phyloP scores from a whole-genome alignment of 108 stramenopile genomes.

The Aurantiochytrium sp. region DNA sequence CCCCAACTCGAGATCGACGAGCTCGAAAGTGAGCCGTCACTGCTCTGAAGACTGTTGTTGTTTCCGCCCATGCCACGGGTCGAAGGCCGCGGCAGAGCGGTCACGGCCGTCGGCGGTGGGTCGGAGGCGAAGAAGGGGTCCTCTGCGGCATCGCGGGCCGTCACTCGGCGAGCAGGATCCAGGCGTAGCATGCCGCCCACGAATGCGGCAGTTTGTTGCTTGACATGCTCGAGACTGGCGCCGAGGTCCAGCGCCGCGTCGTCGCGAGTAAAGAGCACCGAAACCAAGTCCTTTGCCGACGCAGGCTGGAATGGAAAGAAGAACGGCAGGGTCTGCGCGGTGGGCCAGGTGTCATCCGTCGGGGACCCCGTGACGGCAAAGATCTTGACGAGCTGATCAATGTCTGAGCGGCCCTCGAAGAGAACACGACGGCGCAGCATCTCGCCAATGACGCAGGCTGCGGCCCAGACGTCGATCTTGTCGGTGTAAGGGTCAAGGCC shows the following conservation, averaged over 20 bases:
- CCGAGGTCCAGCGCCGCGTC: too few relatives aligned
- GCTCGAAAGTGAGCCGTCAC: not conserved
- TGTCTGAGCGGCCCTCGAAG: not conserved
- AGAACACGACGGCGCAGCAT: not conserved
- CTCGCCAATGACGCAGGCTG: constrained; percentile 11
- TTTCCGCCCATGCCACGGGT: too few relatives aligned
- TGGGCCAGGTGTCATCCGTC: not conserved
- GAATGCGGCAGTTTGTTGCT: not conserved
- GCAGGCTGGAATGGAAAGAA: not conserved
- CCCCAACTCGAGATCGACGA: not conserved
- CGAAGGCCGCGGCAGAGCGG: not conserved
- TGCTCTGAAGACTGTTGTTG: too few relatives aligned
- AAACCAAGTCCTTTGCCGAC: not conserved
- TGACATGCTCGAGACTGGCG: too few relatives aligned
- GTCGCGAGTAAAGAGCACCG: not conserved
- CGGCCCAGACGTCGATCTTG: not conserved
- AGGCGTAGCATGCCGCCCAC: not conserved
- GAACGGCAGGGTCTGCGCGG: not conserved
- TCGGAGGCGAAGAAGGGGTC: not conserved
- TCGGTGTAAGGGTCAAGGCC: not conserved
- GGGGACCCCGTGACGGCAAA: not conserved
- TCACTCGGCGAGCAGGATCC: not conserved
- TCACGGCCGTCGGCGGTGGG: not conserved
- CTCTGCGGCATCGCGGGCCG: not conserved
- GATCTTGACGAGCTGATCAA: not conserved